Percentiles rank a stretch among this genome's conserved stretches.
phyloP scores from a whole-genome alignment of 257 asterid species.

The Solanum stenotomum region DNA sequence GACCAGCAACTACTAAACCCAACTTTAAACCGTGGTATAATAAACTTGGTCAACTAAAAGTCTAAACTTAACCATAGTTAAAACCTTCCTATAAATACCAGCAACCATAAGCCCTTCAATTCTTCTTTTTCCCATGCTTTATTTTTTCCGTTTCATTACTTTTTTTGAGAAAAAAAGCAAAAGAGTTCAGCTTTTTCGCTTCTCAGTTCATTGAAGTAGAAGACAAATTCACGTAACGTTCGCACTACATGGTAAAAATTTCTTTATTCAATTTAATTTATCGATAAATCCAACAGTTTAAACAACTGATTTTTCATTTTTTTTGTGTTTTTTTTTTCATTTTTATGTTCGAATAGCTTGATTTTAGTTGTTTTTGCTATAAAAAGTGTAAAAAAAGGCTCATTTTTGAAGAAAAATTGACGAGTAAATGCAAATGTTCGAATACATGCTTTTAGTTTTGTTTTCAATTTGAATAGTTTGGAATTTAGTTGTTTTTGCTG shows the following conservation, averaged over 20 bases:
- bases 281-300: neutral
- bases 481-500: neutral
- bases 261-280: neutral
- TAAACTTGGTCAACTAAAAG: neutral
- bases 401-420: neutral
- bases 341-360: neutral
- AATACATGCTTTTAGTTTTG: neutral
- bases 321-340: neutral
- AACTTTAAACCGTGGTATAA: neutral
- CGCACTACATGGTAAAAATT: neutral
- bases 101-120: neutral
- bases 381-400: neutral
- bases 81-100: neutral
- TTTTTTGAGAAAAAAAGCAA: neutral
- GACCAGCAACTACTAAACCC: neutral
- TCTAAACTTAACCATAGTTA: neutral
- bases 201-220: neutral
- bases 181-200: neutral
- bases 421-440: neutral
- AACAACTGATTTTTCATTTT: neutral
- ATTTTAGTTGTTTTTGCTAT: neutral
- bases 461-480: neutral
- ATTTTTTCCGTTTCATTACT: neutral
- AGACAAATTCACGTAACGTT: neutral
- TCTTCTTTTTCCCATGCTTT: neutral